Evolutionary conservation across 2,329 filamentous ascomycete genomes (phyloP).

Genomic region (Trichophyton equinum): DNA sequence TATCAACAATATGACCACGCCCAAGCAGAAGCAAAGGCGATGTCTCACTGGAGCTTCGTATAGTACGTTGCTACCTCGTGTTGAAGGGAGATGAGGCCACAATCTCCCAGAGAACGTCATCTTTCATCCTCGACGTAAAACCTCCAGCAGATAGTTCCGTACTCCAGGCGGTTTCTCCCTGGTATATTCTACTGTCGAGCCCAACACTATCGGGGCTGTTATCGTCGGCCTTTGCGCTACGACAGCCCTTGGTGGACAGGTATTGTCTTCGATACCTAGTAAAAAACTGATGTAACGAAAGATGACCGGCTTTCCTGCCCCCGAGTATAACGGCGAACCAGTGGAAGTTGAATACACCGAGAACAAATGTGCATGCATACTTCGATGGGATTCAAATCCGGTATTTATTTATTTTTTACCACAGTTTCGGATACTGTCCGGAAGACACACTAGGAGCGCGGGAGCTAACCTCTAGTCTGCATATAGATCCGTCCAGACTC

Average conservation of each 20-base stretch:
- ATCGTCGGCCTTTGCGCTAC: neutral
- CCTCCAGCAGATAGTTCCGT: too few relatives aligned
- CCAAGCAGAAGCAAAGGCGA: neutral
- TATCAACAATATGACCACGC: neutral
- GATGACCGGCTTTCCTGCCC: neutral
- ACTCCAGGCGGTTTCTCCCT: too few relatives aligned
- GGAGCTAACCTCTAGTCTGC: neutral
- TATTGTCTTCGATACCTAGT: neutral
- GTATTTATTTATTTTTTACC: neutral
- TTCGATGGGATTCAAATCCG: neutral
- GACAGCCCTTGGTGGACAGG: neutral
- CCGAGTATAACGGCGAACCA: neutral
- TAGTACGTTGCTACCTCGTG: too few relatives aligned
- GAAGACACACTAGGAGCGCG: neutral
- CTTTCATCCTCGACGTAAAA: too few relatives aligned
- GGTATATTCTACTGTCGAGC: neutral
- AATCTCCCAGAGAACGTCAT: too few relatives aligned
- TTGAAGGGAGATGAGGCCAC: too few relatives aligned
- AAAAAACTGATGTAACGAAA: neutral
- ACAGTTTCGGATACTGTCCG: neutral
- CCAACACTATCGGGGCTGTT: neutral
- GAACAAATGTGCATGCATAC: neutral
- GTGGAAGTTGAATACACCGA: neutral
- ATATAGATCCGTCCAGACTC: neutral
- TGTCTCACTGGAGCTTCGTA: too few relatives aligned